Base-by-base conservation (phyloP, 345 rosid genomes). In the Salix suchowensis region DNA sequence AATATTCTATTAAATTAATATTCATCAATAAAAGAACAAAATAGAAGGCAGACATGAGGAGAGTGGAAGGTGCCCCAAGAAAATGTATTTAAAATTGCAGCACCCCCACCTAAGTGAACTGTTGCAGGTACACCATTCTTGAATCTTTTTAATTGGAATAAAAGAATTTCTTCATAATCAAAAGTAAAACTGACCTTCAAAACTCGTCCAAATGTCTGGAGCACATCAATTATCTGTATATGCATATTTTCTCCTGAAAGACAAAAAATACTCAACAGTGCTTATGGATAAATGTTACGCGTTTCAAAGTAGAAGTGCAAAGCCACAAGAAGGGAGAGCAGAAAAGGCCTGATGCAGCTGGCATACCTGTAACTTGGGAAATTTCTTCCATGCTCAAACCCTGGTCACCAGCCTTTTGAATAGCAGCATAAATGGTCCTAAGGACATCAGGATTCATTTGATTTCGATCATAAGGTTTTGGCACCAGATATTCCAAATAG, bases 371-470 rank as follows among this genome's bases (percentile, higher is more conserved):
- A 71, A 85, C 78, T 71, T 78, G 68, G 39, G 87, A 87, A 78
- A 93, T 81, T 76, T 91, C 93, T 85, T 86, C 87, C 65, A 86
- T 71, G 82, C 88, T 85, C 88, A 93, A 81, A 66, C 99, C 99
- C 83, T 91, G 98, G 83, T 96, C 99, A 78, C 99, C 99, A 76
- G 97, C 91, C 86, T 85, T 91, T 84, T 92, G 88, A 86, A 93
- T 90, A 64, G 87, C 88, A 79, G 77, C 37, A 80, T 84, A 87
- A 75, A 88, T 70, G 74, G 82, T 77, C 86, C 84, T 88, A 69
- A 96, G 88, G 77, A 85, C 82, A 80, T 77, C 82, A 32, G 92
- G 91, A 84, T 69, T 76, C 30, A 34, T 67, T 67, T 81, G 72
- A 68, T 69, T 58, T 72, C 76, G 60, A 68, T 72, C 89, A 80